A percentile compares a stretch with the other conserved stretches of the same genome.
Evolutionary conservation across 2,329 filamentous ascomycete species (phyloP).

Genomic region (Fusarium miscanthi): DNA sequence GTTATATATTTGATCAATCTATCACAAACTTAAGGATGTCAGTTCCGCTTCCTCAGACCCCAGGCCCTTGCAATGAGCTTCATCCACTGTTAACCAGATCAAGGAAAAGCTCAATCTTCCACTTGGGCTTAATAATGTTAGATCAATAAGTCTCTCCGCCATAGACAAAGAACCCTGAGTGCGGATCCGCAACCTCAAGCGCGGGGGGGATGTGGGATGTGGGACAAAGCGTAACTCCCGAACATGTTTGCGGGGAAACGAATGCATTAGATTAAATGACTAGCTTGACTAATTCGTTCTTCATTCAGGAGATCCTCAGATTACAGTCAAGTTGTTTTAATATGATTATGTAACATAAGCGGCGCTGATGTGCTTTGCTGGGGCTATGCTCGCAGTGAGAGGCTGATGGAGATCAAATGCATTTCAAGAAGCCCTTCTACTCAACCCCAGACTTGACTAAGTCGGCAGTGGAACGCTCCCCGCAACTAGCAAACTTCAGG

Average conservation of each 20-base stretch:
- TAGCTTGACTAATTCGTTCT: not conserved
- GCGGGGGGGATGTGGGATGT: conserved; percentile 18
- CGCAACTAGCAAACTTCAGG: conserved; percentile 26
- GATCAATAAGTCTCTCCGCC: not conserved
- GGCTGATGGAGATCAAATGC: not conserved
- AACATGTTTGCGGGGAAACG: conserved; percentile 24
- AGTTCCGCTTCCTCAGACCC: not conserved
- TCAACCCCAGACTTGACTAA: conserved; percentile 25
- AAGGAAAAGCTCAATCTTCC: not conserved
- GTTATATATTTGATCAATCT: not conserved
- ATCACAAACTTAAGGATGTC: not conserved
- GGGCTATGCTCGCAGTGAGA: not conserved
- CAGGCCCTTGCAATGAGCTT: not conserved
- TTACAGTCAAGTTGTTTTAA: not conserved
- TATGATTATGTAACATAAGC: not conserved
- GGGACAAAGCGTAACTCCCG: conserved; percentile 10
- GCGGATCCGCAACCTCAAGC: conserved; percentile 30
- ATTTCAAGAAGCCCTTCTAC: not conserved
- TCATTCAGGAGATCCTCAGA: not conserved
- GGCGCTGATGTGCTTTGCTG: not conserved
- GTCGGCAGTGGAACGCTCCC: conserved; percentile 25
- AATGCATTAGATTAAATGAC: not conserved
- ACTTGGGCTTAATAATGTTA: not conserved
- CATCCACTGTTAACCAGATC: not conserved
- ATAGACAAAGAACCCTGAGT: not conserved